phyloP scores from a whole-genome alignment of 768 basidiomycete genomes.

The Boletus edulis region DNA sequence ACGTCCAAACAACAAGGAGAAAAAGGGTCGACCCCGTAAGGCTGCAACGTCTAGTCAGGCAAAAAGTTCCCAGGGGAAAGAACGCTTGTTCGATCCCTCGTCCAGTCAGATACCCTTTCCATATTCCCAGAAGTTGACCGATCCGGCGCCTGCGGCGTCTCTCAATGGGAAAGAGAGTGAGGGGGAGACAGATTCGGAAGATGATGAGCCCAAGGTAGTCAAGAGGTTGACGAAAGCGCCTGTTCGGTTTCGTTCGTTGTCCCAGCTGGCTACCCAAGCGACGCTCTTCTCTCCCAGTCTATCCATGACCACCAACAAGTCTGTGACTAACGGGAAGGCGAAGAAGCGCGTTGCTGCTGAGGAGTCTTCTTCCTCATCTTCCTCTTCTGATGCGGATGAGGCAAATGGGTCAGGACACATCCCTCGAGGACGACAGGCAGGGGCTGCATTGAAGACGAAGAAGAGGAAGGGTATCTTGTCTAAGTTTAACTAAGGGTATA shows the following conservation, averaged over 20 bases:
- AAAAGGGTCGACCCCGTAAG: neutral
- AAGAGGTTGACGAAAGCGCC: constrained; percentile 20
- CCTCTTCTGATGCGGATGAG: constrained; percentile 40
- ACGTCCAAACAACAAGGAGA: constrained; percentile 11
- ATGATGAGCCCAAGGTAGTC: constrained; percentile 3
- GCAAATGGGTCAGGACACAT: constrained; percentile 49
- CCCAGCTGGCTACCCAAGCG: constrained; percentile 45
- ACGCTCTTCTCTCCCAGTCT: constrained; percentile 36
- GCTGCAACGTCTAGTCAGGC: neutral
- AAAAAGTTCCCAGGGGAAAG: constrained; percentile 2
- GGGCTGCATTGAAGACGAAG: constrained; percentile 31
- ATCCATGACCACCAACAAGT: constrained; percentile 31
- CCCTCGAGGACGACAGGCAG: constrained; percentile 56
- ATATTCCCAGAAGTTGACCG: constrained; percentile 44
- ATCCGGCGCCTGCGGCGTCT: constrained; percentile 1
- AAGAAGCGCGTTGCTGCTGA: constrained; percentile 12
- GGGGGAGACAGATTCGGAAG: constrained; percentile 24
- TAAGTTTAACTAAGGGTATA: neutral
- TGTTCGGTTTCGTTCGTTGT: constrained; percentile 44
- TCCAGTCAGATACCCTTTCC: constrained; percentile 55
- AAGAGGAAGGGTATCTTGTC: constrained; percentile 23
- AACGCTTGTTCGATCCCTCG: constrained; percentile 48
- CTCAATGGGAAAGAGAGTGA: constrained; percentile 38
- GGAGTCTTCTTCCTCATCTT: constrained; percentile 31
- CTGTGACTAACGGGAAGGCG: constrained; percentile 26